Conservation (phyloP, 257 asterid genomes). For the Solanum ahanhuiri region DNA sequence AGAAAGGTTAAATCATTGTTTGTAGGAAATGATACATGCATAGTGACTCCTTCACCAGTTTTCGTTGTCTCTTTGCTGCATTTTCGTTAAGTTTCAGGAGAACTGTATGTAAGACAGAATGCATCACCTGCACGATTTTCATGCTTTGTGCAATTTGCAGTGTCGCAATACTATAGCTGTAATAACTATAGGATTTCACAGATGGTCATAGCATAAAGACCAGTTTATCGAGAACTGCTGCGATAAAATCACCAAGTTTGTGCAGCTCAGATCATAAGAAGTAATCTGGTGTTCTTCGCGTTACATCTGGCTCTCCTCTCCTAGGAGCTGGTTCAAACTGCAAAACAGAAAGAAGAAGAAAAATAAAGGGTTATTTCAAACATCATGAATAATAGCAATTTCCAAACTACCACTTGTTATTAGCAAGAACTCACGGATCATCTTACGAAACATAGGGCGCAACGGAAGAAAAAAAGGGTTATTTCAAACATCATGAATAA, state of each 20-base stretch:
- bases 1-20: background rate
- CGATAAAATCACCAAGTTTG: constrained; percentile 10
- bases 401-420: background rate
- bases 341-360: background rate
- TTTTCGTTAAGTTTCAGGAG: background rate
- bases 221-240: constrained; percentile 16
- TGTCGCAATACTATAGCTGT: background rate
- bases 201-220: constrained; percentile 19
- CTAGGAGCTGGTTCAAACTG: constrained; percentile 93
- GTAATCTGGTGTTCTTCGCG: constrained; percentile 85
- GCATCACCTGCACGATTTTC: background rate
- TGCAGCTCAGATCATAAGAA: constrained; percentile 41
- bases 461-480: background rate
- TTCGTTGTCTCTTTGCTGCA: background rate
- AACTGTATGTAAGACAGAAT: background rate
- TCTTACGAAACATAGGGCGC: background rate
- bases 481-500: too few species aligned
- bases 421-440: background rate
- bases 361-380: background rate
- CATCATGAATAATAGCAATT: background rate
- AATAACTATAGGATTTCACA: constrained; percentile 3
- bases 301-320: constrained; percentile 82
- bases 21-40: background rate
- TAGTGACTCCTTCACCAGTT: background rate
- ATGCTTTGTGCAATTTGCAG: constrained; percentile 5